Evolutionary conservation across 768 basidiomycete species (phyloP).

Genomic region (Hemileccinum rubropunctum): DNA sequence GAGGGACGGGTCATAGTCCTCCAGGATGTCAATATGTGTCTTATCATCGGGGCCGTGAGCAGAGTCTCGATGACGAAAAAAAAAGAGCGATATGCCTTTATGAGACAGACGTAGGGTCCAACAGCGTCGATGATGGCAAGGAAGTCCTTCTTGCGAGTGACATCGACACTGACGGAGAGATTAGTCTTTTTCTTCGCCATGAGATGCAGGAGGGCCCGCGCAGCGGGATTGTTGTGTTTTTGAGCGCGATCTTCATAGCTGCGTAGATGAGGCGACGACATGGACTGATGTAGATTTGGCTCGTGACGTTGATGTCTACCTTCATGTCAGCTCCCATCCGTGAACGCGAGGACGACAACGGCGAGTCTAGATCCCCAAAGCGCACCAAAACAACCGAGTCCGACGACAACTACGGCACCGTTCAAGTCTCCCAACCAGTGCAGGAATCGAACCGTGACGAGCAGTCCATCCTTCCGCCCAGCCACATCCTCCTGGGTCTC

Average conservation of each 20-base stretch:
- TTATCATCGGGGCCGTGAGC: constrained; percentile 38
- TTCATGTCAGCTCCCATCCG: constrained; percentile 35
- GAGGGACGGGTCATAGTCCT: constrained; percentile 79
- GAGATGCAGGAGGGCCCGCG: constrained; percentile 70
- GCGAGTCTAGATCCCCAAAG: constrained; percentile 38
- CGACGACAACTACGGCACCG: constrained; percentile 5
- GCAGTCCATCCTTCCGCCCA: constrained; percentile 59
- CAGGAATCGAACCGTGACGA: background rate
- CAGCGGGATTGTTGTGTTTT: constrained; percentile 69
- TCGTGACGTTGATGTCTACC: background rate
- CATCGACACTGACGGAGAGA: constrained; percentile 94
- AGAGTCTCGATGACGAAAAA: constrained; percentile 4
- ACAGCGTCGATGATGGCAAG: constrained; percentile 85
- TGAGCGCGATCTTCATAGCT: constrained; percentile 63
- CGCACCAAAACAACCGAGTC: constrained; percentile 33
- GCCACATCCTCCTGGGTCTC: constrained; percentile 65
- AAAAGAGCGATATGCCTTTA: constrained; percentile 65
- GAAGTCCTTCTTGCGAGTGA: constrained; percentile 75
- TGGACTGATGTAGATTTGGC: constrained; percentile 4
- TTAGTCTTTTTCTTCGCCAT: constrained; percentile 89
- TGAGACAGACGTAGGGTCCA: constrained; percentile 86
- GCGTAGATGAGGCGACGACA: constrained; percentile 40
- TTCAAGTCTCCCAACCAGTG: constrained; percentile 5
- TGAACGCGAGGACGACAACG: constrained; percentile 51
- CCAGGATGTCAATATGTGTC: constrained; percentile 96